Evolutionary conservation across 371 early-diverging fungal species (phyloP), one percentile per base, ranked within the genome.

Genomic region (Rhizomucor miehei): DNA sequence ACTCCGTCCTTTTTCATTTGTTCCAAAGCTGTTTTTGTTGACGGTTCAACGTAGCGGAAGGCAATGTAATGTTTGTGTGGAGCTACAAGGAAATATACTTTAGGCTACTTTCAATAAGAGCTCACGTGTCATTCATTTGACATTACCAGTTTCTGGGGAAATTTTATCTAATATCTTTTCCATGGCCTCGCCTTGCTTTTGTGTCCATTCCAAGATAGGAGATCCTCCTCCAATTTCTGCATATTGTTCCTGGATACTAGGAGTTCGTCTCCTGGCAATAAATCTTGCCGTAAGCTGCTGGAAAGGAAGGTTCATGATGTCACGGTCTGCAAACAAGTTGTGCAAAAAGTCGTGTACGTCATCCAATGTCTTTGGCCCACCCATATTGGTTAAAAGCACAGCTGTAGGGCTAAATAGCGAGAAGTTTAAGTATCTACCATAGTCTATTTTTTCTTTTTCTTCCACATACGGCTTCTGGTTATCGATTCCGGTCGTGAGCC

Each of bases 191-290:
- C 92, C 95, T 71, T 97, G 98, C 57, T 84, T 74, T 51, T 85
- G 79, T 1, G 96, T 96, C 98, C 98, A 97, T 39, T 69, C 71
- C 35, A 82, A 65, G 63, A 97, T 95, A 38, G 98, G 98, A 2
- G 93, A 92, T 19, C 97, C 95, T 20, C 97, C 98, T 36, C 98
- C 98, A 59, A 97, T 96, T 62, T 91, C 73, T 29, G 80, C 82
- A 66, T 97, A 97, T 65, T 96, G 94, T 17, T 92, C 89, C 48
- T 80, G 79, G 62, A 97, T 93, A 70, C 89, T 82, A 21, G 92
- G 90, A 14, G 93, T 89, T 25, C 98, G 84, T 56, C 93, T 73
- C 49, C 73, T 82, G 13, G 96, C 91, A 57, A 97, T 94, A 50
- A 71, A 84, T 20, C 83, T 88, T 0, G 94, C 91, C 1, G 87